Evolutionary conservation across 352 stramenopile genomes (phyloP), one percentile per base, ranked within the genome.

Genomic region (Pythium aristosporum): DNA sequence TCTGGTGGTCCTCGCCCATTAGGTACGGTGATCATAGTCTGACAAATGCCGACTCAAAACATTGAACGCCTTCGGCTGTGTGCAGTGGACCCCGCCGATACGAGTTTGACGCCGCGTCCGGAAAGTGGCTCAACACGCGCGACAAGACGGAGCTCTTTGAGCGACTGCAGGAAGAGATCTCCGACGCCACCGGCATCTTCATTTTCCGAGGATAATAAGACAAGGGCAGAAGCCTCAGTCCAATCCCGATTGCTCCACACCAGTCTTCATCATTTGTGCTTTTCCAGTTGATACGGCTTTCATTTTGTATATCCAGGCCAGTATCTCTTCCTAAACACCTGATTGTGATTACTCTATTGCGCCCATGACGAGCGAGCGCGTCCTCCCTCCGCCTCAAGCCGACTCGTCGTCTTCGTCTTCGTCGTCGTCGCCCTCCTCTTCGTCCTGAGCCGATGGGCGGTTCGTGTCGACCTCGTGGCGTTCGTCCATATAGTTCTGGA

Each of bases 1-100:
- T 98, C 59, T 98, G 94, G 94, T 98, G 95, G 96, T 98, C 93
- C 8, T 98, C 94, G 59, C 97, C 97, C 3, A 82, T 98, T 64
- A 98, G 89, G 85, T 92, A 63, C 32, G 65, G 3, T 5, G 25
- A 30, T 5, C 25, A 30, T 30, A 5, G 25, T 30, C 25, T 30
- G 25, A 30, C 25, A 30, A 30, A 30, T 30, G 25, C 25, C 25
- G 25, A 30, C 5, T 30, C 25, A 30, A 30, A 30, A 30, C 25
- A n/a, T 23, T 13, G 37, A 18, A n/a, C 3, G 12, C 37, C 3
- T 43, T 50, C 7, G 44, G 39, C 10, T 46, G 39, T 46, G 39
- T 20, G 6, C 39, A 93, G 89, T 72, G 90, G 90, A 3, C 91
- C 91, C 25, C 92, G 92, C 71, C 85, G 90, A 36, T 98, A 96